phyloP scores from a whole-genome alignment of 805 yeast genomes.

The Candida silvicultrix region DNA sequence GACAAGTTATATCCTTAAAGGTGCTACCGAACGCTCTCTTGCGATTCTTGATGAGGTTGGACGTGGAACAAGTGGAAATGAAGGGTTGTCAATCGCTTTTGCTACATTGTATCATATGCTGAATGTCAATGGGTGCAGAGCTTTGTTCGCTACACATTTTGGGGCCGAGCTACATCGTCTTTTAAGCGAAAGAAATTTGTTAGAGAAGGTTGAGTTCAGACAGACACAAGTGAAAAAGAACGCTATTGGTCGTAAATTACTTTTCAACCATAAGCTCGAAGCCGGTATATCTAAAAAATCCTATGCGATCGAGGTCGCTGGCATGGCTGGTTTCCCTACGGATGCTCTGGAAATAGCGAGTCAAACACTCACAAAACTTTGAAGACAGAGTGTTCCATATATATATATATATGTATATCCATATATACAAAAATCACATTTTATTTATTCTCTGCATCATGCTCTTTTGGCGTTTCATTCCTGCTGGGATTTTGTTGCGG shows the following conservation, averaged over 20 bases:
- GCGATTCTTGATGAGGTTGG: slow-evolving; percentile 96
- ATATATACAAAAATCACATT: too few species aligned
- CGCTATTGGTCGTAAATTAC: slow-evolving; percentile 47
- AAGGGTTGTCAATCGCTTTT: slow-evolving; percentile 97
- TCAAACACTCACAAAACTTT: slow-evolving; percentile 79
- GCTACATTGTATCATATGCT: slow-evolving; percentile 84
- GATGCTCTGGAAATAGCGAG: slow-evolving; percentile 88
- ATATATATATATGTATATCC: too few species aligned
- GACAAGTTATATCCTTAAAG: slow-evolving; percentile 75
- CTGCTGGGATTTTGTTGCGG: too few species aligned
- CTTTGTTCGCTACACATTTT: slow-evolving; percentile 94
- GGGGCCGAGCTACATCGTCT: slow-evolving; percentile 78
- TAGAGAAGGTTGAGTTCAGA: slow-evolving; percentile 77
- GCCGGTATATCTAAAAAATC: slow-evolving; percentile 91
- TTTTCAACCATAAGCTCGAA: slow-evolving; percentile 79
- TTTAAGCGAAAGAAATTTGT: slow-evolving; percentile 50
- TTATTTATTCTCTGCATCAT: too few species aligned
- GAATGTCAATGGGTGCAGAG: slow-evolving; percentile 62
- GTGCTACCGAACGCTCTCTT: slow-evolving; percentile 73
- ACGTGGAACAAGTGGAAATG: slow-evolving; percentile 72
- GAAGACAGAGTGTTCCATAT: too few species aligned
- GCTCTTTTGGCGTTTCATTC: too few species aligned
- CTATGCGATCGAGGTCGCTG: slow-evolving; percentile 96
- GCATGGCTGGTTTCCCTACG: slow-evolving; percentile 82
- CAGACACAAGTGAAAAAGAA: slow-evolving; percentile 31